Percentiles rank a stretch among this genome's conserved stretches.
phyloP scores from a whole-genome alignment of 495 filamentous ascomycete species.

The Lophiostoma macrostomum region DNA sequence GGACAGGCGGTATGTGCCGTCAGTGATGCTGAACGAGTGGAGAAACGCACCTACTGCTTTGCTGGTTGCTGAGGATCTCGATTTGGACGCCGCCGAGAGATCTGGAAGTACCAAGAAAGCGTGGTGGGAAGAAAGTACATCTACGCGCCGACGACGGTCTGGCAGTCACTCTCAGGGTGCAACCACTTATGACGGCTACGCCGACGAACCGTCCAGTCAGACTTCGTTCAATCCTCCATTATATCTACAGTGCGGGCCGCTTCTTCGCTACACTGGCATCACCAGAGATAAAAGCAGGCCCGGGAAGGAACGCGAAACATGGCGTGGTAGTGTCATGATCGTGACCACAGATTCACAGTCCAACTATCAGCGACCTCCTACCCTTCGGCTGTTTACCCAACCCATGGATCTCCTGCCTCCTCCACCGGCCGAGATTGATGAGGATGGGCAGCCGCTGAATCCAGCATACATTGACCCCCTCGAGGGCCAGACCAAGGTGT shows the following conservation, averaged over 20 bases:
- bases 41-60: constrained; percentile 28
- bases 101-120: constrained; percentile 22
- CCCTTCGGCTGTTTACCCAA: constrained; percentile 77
- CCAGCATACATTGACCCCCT: constrained; percentile 86
- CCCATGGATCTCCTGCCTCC: constrained; percentile 79
- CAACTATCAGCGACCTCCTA: constrained; percentile 73
- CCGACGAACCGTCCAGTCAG: constrained; percentile 33
- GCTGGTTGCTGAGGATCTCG: constrained; percentile 34
- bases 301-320: constrained; percentile 64
- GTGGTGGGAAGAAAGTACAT: constrained; percentile 39
- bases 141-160: constrained; percentile 24
- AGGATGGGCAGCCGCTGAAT: constrained; percentile 59
- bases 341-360: constrained; percentile 81
- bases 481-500: constrained; percentile 80
- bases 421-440: constrained; percentile 67
- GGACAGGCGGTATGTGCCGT: constrained; percentile 30
- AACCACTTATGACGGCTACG: constrained; percentile 36
- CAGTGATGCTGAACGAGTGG: constrained; percentile 41
- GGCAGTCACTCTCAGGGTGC: not conserved
- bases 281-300: constrained; percentile 47
- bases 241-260: constrained; percentile 83
- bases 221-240: constrained; percentile 78
- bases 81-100: constrained; percentile 27
- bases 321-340: constrained; percentile 92
- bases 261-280: constrained; percentile 86